A percentile compares a stretch with the other conserved stretches of the same genome.
Evolutionary conservation across 805 yeast species (phyloP).

Genomic region (Candida morakotiae): DNA sequence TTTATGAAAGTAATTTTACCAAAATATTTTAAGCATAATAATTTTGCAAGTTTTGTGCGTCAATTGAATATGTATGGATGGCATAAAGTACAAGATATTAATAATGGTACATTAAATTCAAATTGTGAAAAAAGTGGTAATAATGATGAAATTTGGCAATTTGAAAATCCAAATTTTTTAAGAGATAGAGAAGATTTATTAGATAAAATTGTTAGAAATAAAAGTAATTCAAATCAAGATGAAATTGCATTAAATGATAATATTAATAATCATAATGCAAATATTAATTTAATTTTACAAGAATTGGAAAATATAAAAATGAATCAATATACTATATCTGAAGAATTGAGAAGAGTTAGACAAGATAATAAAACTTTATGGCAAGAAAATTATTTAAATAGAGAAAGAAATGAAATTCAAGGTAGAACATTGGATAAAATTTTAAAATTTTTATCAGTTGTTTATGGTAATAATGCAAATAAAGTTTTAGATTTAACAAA

Average conservation of each 20-base stretch:
- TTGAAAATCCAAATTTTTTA: constrained; percentile 76
- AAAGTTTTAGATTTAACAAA: constrained; percentile 38
- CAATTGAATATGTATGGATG: constrained; percentile 98
- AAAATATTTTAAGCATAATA: constrained; percentile 88
- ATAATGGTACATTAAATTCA: constrained; percentile 56
- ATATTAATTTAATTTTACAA: constrained; percentile 49
- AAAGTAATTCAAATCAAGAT: constrained; percentile 26
- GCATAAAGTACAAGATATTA: constrained; percentile 96
- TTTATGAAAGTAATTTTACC: constrained; percentile 86
- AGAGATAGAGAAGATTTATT: constrained; percentile 78
- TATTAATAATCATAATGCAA: constrained; percentile 24
- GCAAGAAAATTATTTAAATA: constrained; percentile 79
- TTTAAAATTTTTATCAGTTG: constrained; percentile 77
- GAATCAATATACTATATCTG: constrained; percentile 77
- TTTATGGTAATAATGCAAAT: constrained; percentile 62
- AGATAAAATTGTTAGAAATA: constrained; percentile 81
- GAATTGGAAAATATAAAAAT: constrained; percentile 75
- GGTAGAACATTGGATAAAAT: constrained; percentile 86
- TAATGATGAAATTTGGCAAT: constrained; percentile 86
- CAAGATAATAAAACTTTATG: constrained; percentile 87
- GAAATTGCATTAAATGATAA: constrained; percentile 15
- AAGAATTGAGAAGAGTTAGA: constrained; percentile 77
- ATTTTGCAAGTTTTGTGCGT: constrained; percentile 91
- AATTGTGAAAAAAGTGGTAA: constrained; percentile 31
- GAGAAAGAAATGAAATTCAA: constrained; percentile 84